phyloP scores from a whole-genome alignment of 257 asterid genomes.

The Marsdenia floribunda region DNA sequence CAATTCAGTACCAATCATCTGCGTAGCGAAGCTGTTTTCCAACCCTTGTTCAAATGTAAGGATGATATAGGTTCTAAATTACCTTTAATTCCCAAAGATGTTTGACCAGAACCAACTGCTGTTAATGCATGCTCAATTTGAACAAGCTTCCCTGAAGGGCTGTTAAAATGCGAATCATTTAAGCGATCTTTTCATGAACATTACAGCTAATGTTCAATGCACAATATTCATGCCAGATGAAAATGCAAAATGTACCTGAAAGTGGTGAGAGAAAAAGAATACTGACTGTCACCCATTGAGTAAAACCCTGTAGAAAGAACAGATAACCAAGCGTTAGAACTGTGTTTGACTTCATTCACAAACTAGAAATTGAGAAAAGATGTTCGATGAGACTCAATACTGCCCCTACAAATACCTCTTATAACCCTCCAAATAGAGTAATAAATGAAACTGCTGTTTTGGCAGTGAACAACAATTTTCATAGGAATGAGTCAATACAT shows the following conservation, averaged over 20 bases:
- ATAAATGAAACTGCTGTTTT: not conserved
- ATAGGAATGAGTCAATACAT: not conserved
- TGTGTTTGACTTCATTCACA: not conserved
- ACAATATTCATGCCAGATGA: not conserved
- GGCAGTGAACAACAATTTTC: not conserved
- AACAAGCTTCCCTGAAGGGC: conserved; percentile 98
- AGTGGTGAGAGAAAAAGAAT: conserved; percentile 97
- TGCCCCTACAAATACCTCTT: not conserved
- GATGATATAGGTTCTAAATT: not conserved
- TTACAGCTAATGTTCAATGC: not conserved
- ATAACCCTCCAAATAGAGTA: not conserved
- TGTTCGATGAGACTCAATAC: not conserved
- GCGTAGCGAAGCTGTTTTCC: not conserved
- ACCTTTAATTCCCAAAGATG: conserved; percentile 98
- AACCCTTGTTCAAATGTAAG: not conserved
- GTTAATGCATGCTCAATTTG: conserved; percentile 98
- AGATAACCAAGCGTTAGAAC: not conserved
- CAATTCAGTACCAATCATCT: not conserved
- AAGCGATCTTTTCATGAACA: not conserved
- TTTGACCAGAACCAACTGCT: conserved; percentile 99
- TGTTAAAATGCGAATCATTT: conserved; percentile 22
- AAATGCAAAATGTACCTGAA: conserved; percentile 55
- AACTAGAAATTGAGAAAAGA: not conserved
- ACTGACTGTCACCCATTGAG: conserved; percentile 96
- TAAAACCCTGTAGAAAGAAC: conserved; percentile 10